A percentile compares a stretch with the other conserved stretches of the same genome.
phyloP scores from a whole-genome alignment of 2,329 filamentous ascomycete genomes.

The Leptosphaerulina australis region DNA sequence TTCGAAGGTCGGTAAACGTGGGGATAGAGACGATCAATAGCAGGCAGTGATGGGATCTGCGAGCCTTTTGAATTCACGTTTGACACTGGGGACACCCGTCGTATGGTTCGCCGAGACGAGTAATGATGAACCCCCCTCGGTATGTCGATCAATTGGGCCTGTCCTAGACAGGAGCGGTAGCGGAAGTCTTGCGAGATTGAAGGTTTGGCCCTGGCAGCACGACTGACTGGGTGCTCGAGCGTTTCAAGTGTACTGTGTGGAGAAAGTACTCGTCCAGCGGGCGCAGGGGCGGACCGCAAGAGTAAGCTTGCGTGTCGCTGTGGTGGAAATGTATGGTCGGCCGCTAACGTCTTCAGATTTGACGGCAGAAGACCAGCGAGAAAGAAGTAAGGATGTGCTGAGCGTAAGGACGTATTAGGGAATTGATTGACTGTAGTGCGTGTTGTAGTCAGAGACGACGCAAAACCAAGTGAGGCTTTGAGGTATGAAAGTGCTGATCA shows the following conservation, averaged over 20 bases:
- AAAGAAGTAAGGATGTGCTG: conserved; percentile 46
- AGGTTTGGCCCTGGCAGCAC: conserved; percentile 35
- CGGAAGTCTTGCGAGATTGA: conserved; percentile 47
- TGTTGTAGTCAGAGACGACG: conserved; percentile 32
- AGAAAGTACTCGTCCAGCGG: conserved; percentile 33
- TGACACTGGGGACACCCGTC: conserved; percentile 46
- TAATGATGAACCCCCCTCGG: conserved; percentile 46
- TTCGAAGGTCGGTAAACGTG: conserved; percentile 53
- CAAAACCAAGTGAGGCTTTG: conserved; percentile 40
- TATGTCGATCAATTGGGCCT: conserved; percentile 48
- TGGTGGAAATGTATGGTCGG: conserved; percentile 30
- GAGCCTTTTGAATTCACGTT: conserved; percentile 49
- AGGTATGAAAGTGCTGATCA: conserved; percentile 41
- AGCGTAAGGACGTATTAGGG: conserved; percentile 36
- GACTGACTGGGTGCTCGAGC: conserved; percentile 45
- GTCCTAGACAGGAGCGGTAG: conserved; percentile 45
- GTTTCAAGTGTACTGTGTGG: conserved; percentile 49
- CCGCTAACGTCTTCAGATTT: conserved; percentile 33
- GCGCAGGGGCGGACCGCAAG: conserved; percentile 36
- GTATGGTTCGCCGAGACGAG: conserved; percentile 39
- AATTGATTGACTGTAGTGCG: conserved; percentile 38
- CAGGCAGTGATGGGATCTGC: conserved; percentile 58
- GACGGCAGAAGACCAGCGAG: conserved; percentile 33
- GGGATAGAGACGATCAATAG: conserved; percentile 54
- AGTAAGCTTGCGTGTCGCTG: conserved; percentile 35